Evolutionary conservation across 257 asterid species (phyloP).

Genomic region (Knoxia roxburghii): DNA sequence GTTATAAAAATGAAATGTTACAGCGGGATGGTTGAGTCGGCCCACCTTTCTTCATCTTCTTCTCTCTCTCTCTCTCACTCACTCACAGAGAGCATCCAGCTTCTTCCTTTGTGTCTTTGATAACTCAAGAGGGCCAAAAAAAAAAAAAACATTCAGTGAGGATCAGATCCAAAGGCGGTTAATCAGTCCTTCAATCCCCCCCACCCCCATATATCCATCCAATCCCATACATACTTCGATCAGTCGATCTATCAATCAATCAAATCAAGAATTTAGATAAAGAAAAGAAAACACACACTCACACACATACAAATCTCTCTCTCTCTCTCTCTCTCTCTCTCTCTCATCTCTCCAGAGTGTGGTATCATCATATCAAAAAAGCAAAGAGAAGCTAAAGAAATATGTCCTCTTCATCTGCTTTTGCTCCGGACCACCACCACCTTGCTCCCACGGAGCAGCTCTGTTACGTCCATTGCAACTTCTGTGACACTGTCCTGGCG

Average conservation of each 20-base stretch:
- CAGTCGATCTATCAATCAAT: conserved; percentile 81
- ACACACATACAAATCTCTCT: no score
- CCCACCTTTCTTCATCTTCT: conserved; percentile 10
- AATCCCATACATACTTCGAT: conserved; percentile 34
- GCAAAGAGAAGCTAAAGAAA: not conserved
- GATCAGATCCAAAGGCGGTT: conserved; percentile 57
- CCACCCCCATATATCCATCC: conserved; percentile 12
- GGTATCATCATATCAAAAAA: conserved; percentile 1
- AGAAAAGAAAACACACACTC: not conserved
- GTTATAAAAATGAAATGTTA: conserved; percentile 4
- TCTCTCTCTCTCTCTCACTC: conserved; percentile 6
- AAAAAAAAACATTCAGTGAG: conserved; percentile 24
- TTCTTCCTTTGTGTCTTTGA: conserved; percentile 21
- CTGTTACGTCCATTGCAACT: conserved; percentile 92
- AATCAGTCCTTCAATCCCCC: conserved; percentile 37
- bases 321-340: no score
- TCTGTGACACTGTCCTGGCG: conserved; percentile 91
- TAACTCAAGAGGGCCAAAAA: conserved; percentile 13
- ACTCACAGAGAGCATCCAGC: conserved; percentile 6
- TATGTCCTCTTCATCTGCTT: conserved; percentile 90
- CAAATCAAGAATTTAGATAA: conserved; percentile 49
- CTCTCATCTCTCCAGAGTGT: not conserved
- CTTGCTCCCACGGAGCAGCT: conserved; percentile 76
- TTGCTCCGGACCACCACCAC: conserved; percentile 75
- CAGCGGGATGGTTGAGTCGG: conserved; percentile 13